Base-by-base conservation (phyloP, 148 eudicot genomes). In the Cornus suecica region DNA sequence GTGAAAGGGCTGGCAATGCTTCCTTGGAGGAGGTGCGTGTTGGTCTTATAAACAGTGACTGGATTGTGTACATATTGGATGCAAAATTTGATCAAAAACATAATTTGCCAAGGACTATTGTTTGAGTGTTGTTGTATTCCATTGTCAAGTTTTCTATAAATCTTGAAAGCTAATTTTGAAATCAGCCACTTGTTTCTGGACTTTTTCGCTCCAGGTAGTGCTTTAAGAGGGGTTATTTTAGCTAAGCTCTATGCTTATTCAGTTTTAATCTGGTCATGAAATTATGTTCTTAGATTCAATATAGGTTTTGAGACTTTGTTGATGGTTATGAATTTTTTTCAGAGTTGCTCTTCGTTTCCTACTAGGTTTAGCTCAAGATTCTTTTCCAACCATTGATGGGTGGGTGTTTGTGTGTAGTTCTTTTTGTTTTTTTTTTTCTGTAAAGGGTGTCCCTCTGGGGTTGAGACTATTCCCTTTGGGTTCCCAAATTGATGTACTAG, bases 1-100 rank as follows among this genome's bases (percentile, higher is more conserved):
- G 97, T 80, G 97, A 95, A 80, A 86, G 99, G 86, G 99, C 97
- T 76, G 99, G 99, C 67, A 95, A 91, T 83, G 97, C 99, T 69
- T 92, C 99, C 42, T 72, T 94, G 61, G 99, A 94, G 85, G 99
- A 94, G 97, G 99, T 94, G 75, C 60, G 88, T 71, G 69, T 34
- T 65, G 75, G 62, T 76, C 41, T 18, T 61, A 8, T 68, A 24
- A 22, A 8, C 5, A 5, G 26, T 32, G 26, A 42, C 7, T 45
- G 41, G 26, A 42, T 11, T 2, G 5, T 72, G 62, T 18, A 29
- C 23, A 1, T 20, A n/a, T 20, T 13, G 18, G 23, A 31, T 54
- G 48, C 13, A 9, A 32, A 58, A 26, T 60, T 58, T 54, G 41
- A 22, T n/a, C 0, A 7, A 24, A 20, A 25, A 28, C 42, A 48